Evolutionary conservation across 2,329 filamentous ascomycete genomes (phyloP).

Genomic region (Paecilomyces dactylethromorphus): DNA sequence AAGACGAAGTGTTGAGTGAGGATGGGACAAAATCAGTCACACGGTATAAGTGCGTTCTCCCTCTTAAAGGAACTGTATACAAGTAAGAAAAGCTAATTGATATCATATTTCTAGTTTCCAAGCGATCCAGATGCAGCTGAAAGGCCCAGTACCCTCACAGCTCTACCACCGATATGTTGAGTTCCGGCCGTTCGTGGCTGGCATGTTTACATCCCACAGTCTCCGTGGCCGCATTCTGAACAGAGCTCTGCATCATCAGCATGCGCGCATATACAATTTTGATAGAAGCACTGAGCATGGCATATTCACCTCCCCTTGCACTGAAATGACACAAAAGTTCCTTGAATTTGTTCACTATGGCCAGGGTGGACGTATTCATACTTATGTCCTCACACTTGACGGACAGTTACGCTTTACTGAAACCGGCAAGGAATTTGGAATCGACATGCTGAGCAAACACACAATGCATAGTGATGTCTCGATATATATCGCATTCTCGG

Average conservation of each 20-base stretch:
- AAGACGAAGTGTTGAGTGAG: slow-evolving; percentile 55
- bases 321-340: slow-evolving; percentile 70
- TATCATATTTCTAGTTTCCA: slow-evolving; percentile 61
- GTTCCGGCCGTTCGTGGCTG: slow-evolving; percentile 81
- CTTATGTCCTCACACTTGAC: slow-evolving; percentile 85
- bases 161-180: slow-evolving; percentile 92
- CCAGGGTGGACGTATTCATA: slow-evolving; percentile 79
- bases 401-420: slow-evolving; percentile 85
- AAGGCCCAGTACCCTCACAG: slow-evolving; percentile 70
- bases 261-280: slow-evolving; percentile 82
- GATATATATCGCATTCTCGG: slow-evolving; percentile 84
- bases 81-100: background rate
- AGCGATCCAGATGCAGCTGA: slow-evolving; percentile 82
- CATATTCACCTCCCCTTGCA: slow-evolving; percentile 57
- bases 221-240: slow-evolving; percentile 74
- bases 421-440: slow-evolving; percentile 90
- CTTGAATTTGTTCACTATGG: slow-evolving; percentile 82
- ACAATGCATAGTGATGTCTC: slow-evolving; percentile 94
- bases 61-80: background rate
- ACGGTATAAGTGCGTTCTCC: slow-evolving; percentile 65
- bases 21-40: slow-evolving; percentile 51
- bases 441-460: slow-evolving; percentile 89
- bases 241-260: slow-evolving; percentile 83
- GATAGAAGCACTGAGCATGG: slow-evolving; percentile 70
- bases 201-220: slow-evolving; percentile 77